Evolutionary conservation across 805 yeast genomes (phyloP), one percentile per base, ranked within the genome.

Genomic region (Candida xyloterini): DNA sequence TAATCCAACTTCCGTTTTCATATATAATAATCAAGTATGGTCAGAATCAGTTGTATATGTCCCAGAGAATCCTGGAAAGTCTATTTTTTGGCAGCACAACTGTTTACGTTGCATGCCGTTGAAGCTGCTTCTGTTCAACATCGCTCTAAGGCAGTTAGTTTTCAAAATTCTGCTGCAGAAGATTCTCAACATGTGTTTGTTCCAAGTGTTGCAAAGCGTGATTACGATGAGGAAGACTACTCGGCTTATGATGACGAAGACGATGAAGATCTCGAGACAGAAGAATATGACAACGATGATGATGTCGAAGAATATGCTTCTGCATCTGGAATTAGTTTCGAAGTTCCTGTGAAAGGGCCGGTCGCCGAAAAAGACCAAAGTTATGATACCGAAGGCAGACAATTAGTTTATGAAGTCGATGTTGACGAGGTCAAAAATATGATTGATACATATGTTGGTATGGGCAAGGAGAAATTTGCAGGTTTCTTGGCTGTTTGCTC

Each of bases 401-500:
- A 44, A 18, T 30, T 51, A 10, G 44, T 49, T 18, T 50, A 55
- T 27, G 54, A 49, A 30, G 57, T 48, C 13, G 57, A 54, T 32
- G 48, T 48, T 7, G 51, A 57, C 15, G 57, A 58, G 27, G 47
- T 56, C 20, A 51, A 49, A 18, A 35, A 38, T 9, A 40, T 48
- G 30, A 24, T 56, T 11, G 52, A 50, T 23, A 30, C 41, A 33
- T 55, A 53, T 20, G 4, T 55, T 13, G 45, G 38, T 4, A 48
- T 53, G 46, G 60, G 59, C 2, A 52, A 52, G 29, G 55, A 51
- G 16, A 57, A 56, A 33, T 44, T 60, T 47, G 59, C 53, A 2
- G 52, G 47, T 5, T 58, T 53, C 34, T 38, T 60, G 29, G 62
- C 63, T 3, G 52, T 55, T 15, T 48, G 53, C 7, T 48, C 57